Base-by-base conservation (phyloP, 768 basidiomycete genomes). In the Tylopilus sp. region DNA sequence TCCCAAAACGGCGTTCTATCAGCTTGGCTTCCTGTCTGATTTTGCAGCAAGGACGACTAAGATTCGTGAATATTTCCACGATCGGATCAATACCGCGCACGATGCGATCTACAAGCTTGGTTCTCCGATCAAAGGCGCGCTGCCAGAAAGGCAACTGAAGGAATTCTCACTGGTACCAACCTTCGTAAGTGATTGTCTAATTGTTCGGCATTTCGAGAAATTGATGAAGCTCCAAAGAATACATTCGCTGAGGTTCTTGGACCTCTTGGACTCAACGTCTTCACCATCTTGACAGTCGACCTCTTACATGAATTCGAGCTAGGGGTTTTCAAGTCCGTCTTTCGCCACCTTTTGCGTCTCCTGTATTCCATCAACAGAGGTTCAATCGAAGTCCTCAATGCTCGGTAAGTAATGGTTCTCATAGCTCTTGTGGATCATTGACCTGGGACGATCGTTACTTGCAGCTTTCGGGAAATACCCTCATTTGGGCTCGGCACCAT, bases 261-360 rank as follows among this genome's bases (percentile, higher is more conserved):
- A 6, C 5, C 36, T 4, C 36, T 37, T 6, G n/a, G 36, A 6
- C 24, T 21, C 6, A 40, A 40, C n/a, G 22, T 24, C 7, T 40
- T 40, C 13, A 3, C 0, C 4, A 40, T 40, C 2, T 24, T 40
- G 38, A 40, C 38, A 13, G 38, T 37, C 0, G 74, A 78, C 50
- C 48, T 76, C n/a, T 31, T 78, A 61, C 76, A 77, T 50, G 73
- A 77, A 43, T 57, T 72, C 30, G 74, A 77, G 46, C 63, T 75
- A 0, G 73, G 76, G 0, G 69, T 72, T 0, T 77, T 73, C 67
- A 74, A 75, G 42, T 31, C 54, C 0, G 19, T 75, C 0, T 63
- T 77, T 25, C 63, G 59, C 2, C 75, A 78, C 29, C 52, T 77
- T 0, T 51, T 77, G 2, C 63, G 64, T 0, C 64, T 77, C 1